phyloP scores from a whole-genome alignment of 2,329 filamentous ascomycete genomes.

The Aulographum hederae region DNA sequence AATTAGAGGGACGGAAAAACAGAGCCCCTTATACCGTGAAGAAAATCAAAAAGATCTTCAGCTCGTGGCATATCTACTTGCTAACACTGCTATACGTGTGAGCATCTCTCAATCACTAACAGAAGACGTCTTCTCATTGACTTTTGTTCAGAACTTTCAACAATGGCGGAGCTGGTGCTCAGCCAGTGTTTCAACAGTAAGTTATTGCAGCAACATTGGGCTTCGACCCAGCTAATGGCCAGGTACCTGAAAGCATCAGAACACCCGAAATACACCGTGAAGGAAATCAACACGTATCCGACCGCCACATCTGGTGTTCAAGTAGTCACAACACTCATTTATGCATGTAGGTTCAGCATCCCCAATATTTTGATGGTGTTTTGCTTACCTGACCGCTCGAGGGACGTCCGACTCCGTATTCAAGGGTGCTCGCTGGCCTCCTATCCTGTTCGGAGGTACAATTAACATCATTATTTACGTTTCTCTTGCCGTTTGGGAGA shows the following conservation, averaged over 20 bases:
- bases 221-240: neutral
- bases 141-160: constrained; percentile 34
- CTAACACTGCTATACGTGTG: constrained; percentile 39
- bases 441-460: constrained; percentile 38
- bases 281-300: constrained; percentile 38
- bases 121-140: neutral
- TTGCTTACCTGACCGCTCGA: no score
- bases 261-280: constrained; percentile 24
- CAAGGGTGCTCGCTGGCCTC: constrained; percentile 41
- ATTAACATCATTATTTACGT: constrained; percentile 16
- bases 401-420: constrained; percentile 42
- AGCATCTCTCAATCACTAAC: neutral
- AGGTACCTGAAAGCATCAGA: constrained; percentile 19
- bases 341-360: constrained; percentile 41
- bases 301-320: constrained; percentile 33
- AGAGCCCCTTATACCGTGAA: constrained; percentile 26
- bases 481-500: constrained; percentile 4
- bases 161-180: constrained; percentile 32
- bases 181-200: constrained; percentile 37
- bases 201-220: neutral
- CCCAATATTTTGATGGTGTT: no score
- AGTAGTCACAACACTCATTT: constrained; percentile 40
- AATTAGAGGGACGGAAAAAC: constrained; percentile 27
- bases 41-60: constrained; percentile 42
- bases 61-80: constrained; percentile 45